These are phyloP conservation scores for Exophiala viscosa DNA, from an alignment of 2,329 filamentous ascomycete species.

Conservation along the genomic window DNA sequence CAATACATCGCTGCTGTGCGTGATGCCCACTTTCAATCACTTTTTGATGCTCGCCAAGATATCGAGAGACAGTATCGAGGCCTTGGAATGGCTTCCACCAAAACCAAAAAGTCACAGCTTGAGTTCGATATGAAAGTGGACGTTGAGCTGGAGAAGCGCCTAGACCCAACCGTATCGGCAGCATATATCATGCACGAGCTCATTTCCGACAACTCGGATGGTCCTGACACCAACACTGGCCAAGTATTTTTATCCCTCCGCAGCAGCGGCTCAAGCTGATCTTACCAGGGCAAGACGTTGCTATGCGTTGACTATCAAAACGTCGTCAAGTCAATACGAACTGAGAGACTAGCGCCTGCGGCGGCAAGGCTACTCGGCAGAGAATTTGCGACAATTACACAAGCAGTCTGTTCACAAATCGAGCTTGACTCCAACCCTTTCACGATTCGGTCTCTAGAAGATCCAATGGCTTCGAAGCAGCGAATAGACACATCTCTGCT, in stretches of 20 bases:
- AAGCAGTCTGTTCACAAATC: slow-evolving; percentile 41
- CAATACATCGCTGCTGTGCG: slow-evolving; percentile 28
- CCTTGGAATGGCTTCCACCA: slow-evolving; percentile 47
- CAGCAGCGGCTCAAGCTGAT: slow-evolving; percentile 1
- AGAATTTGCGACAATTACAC: slow-evolving; percentile 6
- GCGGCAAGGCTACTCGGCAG: slow-evolving; percentile 17
- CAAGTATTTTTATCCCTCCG: slow-evolving; percentile 2
- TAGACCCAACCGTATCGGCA: slow-evolving; percentile 13
- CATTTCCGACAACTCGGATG: not conserved
- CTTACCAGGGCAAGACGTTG: slow-evolving; percentile 8
- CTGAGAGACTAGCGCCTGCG: slow-evolving; percentile 9
- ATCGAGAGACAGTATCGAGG: slow-evolving; percentile 59
- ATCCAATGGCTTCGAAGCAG: slow-evolving; percentile 1
- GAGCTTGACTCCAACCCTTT: slow-evolving; percentile 33
- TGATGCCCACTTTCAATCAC: slow-evolving; percentile 47
- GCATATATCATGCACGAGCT: slow-evolving; percentile 9
- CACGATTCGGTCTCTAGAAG: slow-evolving; percentile 1
- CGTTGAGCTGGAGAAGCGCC: slow-evolving; percentile 50
- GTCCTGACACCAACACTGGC: not conserved
- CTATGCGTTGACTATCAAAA: slow-evolving; percentile 21
- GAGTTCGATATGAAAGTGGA: slow-evolving; percentile 58
- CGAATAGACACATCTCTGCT: slow-evolving; percentile 12
- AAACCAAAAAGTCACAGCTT: slow-evolving; percentile 63
- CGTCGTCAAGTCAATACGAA: slow-evolving; percentile 14
- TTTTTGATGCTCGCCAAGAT: slow-evolving; percentile 54